Conservation (phyloP, 192 early-diverging fungal species). For the Entomortierella beljakovae region DNA sequence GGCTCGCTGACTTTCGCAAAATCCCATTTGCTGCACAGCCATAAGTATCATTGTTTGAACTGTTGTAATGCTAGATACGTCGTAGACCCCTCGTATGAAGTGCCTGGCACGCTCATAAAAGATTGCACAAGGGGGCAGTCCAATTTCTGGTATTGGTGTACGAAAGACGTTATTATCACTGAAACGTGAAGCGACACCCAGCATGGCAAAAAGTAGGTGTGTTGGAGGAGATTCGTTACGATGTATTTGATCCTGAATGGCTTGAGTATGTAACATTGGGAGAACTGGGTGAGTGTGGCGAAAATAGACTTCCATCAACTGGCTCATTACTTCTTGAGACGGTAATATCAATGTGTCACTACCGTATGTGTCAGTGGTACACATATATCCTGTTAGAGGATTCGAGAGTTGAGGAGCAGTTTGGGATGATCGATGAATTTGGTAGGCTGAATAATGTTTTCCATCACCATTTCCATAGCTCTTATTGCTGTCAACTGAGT, state of each 20-base stretch:
- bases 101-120: constrained; percentile 80
- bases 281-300: constrained; percentile 75
- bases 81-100: constrained; percentile 77
- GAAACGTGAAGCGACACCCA: constrained; percentile 62
- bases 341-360: constrained; percentile 60
- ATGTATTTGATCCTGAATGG: constrained; percentile 46
- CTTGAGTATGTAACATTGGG: constrained; percentile 69
- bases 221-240: constrained; percentile 46
- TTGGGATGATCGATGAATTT: constrained; percentile 6
- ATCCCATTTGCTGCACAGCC: constrained; percentile 79
- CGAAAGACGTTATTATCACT: constrained; percentile 56
- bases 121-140: constrained; percentile 42
- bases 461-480: not conserved
- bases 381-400: constrained; percentile 47
- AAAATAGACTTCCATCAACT: constrained; percentile 74
- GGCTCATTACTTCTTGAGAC: constrained; percentile 65
- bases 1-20: constrained; percentile 69
- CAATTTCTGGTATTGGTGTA: constrained; percentile 58
- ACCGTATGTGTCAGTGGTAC: constrained; percentile 3
- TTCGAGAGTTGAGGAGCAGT: constrained; percentile 10
- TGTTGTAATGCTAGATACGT: constrained; percentile 66
- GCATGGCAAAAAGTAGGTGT: constrained; percentile 67
- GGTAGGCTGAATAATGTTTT: not conserved
- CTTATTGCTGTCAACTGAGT: not conserved
- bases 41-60: constrained; percentile 75